Conservation (phyloP, 768 basidiomycete genomes). For the Suillus bovinus region DNA sequence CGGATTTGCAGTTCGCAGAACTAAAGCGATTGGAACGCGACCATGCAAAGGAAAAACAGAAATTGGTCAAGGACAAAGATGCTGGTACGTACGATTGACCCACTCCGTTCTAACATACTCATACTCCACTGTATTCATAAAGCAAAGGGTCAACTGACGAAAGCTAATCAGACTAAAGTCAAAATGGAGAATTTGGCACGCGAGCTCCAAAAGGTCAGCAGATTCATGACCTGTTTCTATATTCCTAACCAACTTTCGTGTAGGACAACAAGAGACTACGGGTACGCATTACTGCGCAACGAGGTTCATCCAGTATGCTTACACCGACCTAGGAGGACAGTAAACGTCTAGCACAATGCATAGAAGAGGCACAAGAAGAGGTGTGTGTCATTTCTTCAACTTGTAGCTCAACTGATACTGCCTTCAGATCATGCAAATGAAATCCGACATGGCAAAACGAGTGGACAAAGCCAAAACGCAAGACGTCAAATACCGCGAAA, state of each 20-base stretch:
- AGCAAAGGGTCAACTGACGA: conserved; percentile 86
- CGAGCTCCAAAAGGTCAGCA: conserved; percentile 79
- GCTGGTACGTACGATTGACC: conserved; percentile 51
- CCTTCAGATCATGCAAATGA: conserved; percentile 73
- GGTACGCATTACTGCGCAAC: conserved; percentile 44
- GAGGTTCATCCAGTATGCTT: conserved; percentile 19
- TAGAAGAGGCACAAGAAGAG: conserved; percentile 88
- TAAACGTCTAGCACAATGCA: conserved; percentile 73
- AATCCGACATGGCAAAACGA: conserved; percentile 77
- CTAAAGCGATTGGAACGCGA: conserved; percentile 85
- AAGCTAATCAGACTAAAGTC: conserved; percentile 84
- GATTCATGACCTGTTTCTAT: conserved; percentile 13
- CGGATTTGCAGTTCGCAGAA: conserved; percentile 71
- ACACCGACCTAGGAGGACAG: conserved; percentile 69
- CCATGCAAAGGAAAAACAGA: conserved; percentile 91
- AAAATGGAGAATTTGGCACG: conserved; percentile 90
- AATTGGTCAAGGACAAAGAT: conserved; percentile 88
- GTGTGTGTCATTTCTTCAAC: conserved; percentile 35
- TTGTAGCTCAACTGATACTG: conserved; percentile 7
- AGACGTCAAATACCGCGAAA: conserved; percentile 80
- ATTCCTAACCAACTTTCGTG: conserved; percentile 17
- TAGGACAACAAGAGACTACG: conserved; percentile 90
- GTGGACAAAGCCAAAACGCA: conserved; percentile 77
- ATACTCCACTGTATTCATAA: conserved; percentile 13
- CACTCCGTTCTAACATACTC: conserved; percentile 14